Percentiles rank a stretch among this genome's conserved stretches.
Conservation (phyloP, 2,329 filamentous ascomycete genomes). For the Fusarium sp. region DNA sequence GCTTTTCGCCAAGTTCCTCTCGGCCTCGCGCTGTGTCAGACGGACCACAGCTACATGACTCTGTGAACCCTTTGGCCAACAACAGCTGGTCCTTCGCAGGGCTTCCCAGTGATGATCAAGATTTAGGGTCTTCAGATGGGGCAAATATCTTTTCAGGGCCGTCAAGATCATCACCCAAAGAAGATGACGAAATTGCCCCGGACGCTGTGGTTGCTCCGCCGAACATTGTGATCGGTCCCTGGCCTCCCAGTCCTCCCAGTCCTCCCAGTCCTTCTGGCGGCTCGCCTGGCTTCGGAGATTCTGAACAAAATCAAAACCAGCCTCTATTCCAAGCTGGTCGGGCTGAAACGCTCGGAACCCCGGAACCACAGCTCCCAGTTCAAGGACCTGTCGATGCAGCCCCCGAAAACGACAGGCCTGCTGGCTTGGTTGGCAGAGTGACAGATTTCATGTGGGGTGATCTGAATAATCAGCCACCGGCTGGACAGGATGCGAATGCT, state of each 20-base stretch:
- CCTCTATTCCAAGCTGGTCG: conserved; percentile 9
- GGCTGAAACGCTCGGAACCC: not conserved
- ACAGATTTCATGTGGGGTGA: conserved; percentile 71
- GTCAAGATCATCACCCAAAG: conserved; percentile 1
- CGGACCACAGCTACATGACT: conserved; percentile 57
- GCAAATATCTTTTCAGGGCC: not conserved
- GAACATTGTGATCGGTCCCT: not conserved
- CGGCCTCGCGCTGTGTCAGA: conserved; percentile 66
- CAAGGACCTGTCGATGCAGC: conserved; percentile 22
- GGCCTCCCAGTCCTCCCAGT: not conserved
- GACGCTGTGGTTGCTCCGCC: not conserved
- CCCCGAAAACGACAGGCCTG: conserved; percentile 22
- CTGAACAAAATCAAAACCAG: not conserved
- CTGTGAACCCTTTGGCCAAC: conserved; percentile 63
- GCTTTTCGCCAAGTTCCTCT: conserved; percentile 35
- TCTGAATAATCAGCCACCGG: conserved; percentile 51
- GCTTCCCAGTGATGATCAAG: conserved; percentile 45
- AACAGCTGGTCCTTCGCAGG: conserved; percentile 68
- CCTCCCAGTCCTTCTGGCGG: not conserved
- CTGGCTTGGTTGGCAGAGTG: conserved; percentile 49
- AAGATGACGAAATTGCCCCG: not conserved
- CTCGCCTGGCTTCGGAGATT: conserved; percentile 1
- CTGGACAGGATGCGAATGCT: conserved; percentile 50
- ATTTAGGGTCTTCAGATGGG: conserved; percentile 5
- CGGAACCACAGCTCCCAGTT: conserved; percentile 7